Percentiles rank a stretch among this genome's conserved stretches.
These are phyloP conservation scores for Tausonia pullulans DNA, from an alignment of 1,284 basidiomycete genomes.

Conservation along the genomic window DNA sequence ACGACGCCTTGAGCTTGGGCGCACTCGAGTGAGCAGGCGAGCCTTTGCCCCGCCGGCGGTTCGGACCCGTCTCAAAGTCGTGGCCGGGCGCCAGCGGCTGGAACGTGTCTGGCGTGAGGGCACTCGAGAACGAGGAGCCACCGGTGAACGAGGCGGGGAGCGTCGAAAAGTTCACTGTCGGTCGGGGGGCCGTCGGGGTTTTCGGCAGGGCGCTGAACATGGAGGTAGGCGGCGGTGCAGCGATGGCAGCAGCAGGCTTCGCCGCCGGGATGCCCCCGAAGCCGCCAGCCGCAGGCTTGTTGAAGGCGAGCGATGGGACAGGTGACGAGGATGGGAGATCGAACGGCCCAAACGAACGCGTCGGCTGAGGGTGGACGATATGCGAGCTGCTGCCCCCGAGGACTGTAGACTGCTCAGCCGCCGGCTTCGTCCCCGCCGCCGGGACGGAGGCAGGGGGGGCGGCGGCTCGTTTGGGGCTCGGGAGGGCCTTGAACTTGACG, in stretches of 20 bases:
- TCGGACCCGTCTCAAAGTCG: conserved; percentile 5
- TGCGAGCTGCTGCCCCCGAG: too few relatives aligned
- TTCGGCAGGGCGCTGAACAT: neutral
- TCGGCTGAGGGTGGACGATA: too few relatives aligned
- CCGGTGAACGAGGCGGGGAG: neutral
- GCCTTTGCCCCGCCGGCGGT: neutral
- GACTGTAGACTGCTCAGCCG: too few relatives aligned
- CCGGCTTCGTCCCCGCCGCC: too few relatives aligned
- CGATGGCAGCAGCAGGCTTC: neutral
- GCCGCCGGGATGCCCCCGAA: neutral
- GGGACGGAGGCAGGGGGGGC: neutral
- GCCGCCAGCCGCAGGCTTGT: neutral
- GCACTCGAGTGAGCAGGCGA: neutral
- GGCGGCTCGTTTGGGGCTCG: neutral
- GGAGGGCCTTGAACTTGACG: conserved; percentile 7
- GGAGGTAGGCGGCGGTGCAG: neutral
- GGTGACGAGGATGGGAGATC: too few relatives aligned
- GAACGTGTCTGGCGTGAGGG: conserved; percentile 9
- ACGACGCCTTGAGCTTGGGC: conserved; percentile 2
- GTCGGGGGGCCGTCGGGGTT: neutral
- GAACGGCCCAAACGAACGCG: too few relatives aligned
- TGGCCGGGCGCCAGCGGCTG: neutral
- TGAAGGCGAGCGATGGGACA: neutral
- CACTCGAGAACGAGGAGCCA: neutral
- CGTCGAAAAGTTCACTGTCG: neutral